Evolutionary conservation across 2,329 filamentous ascomycete species (phyloP).

Genomic region (Penicillium sp.): DNA sequence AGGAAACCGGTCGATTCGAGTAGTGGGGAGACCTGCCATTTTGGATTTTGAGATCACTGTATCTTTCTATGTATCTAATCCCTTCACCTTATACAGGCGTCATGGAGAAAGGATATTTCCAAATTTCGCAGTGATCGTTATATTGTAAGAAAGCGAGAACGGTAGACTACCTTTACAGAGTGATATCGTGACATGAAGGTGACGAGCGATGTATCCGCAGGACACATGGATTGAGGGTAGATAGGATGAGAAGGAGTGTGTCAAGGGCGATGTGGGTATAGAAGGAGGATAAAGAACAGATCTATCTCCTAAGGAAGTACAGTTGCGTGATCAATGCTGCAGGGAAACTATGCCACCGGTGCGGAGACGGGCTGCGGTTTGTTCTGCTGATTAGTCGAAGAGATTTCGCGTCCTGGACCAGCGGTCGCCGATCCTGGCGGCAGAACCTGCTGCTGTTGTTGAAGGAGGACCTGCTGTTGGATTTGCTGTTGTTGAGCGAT

Average conservation of each 20-base stretch:
- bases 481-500: conserved; percentile 42
- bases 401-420: conserved; percentile 31
- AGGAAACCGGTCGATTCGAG: conserved; percentile 53
- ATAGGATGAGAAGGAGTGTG: background rate
- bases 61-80: conserved; percentile 7
- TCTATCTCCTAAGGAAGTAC: background rate
- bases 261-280: conserved; percentile 20
- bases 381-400: conserved; percentile 9
- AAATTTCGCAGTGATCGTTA: background rate
- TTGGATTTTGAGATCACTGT: background rate
- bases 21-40: background rate
- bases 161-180: conserved; percentile 18
- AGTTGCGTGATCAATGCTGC: background rate
- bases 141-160: conserved; percentile 8
- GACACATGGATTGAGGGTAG: conserved; percentile 5
- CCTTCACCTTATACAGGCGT: background rate
- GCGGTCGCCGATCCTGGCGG: conserved; percentile 37
- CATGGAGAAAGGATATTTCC: background rate
- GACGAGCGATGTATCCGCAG: conserved; percentile 6
- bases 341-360: conserved; percentile 25
- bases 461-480: conserved; percentile 38
- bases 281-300: conserved; percentile 8
- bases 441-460: conserved; percentile 36
- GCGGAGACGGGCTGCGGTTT: conserved; percentile 19
- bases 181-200: conserved; percentile 20